These are phyloP conservation scores for Pythium plurisporium DNA, from an alignment of 352 stramenopile species.

Conservation along the genomic window DNA sequence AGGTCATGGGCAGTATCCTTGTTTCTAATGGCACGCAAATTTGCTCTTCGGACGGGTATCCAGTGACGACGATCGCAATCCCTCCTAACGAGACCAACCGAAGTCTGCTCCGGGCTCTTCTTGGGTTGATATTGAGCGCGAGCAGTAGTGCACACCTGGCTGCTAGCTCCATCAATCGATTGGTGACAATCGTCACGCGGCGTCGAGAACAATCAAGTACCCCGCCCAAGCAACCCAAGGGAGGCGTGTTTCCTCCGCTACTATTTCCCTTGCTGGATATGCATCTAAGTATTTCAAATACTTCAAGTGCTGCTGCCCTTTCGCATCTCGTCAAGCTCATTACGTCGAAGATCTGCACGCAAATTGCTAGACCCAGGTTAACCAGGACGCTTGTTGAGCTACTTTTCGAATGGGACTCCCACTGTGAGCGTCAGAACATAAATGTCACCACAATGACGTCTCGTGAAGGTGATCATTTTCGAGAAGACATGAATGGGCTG, in stretches of 20 bases:
- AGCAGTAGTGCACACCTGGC: background rate
- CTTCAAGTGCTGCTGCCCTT: background rate
- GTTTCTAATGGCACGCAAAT: constrained; percentile 7
- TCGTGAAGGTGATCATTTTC: background rate
- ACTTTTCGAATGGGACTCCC: constrained; percentile 10
- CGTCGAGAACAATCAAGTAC: background rate
- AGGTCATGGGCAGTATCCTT: constrained; percentile 6
- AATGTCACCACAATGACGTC: background rate
- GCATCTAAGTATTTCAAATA: background rate
- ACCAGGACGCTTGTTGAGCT: background rate
- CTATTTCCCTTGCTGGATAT: background rate
- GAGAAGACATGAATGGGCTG: background rate
- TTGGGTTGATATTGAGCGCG: constrained; percentile 8
- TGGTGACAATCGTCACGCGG: background rate
- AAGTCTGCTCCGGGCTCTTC: background rate
- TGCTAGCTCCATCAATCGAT: background rate
- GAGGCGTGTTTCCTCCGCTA: background rate
- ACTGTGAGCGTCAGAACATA: background rate
- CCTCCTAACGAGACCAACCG: background rate
- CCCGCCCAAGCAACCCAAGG: background rate
- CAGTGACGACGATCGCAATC: background rate
- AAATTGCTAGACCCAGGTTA: background rate
- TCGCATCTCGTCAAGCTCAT: background rate
- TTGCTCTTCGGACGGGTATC: background rate
- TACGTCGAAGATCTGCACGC: background rate